These are phyloP conservation scores for Coemansia sp. DNA, from an alignment of 192 early-diverging fungal genomes.

Conservation along the genomic window DNA sequence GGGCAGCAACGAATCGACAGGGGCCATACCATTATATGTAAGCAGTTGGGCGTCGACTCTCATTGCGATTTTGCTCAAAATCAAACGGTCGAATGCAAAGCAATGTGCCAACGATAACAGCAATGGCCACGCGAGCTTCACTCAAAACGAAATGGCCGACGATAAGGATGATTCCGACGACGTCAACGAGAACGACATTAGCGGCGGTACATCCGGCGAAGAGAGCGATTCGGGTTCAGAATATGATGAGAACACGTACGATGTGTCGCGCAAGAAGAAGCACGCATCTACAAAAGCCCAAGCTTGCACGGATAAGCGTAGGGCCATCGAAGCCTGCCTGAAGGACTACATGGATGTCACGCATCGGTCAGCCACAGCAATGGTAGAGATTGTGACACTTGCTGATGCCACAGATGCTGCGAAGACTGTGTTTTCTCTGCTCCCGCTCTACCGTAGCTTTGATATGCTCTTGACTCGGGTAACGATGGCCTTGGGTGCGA, in stretches of 20 bases:
- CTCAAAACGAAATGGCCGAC: not conserved
- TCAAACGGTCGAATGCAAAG: not conserved
- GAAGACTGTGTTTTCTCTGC: conserved; percentile 52
- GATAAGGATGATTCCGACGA: not conserved
- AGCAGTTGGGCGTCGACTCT: conserved; percentile 42
- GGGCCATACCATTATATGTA: conserved; percentile 39
- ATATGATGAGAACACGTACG: not conserved
- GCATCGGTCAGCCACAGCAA: conserved; percentile 40
- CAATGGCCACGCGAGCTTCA: not conserved
- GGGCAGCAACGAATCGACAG: conserved; percentile 25
- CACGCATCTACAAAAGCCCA: not conserved
- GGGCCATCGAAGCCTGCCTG: conserved; percentile 38
- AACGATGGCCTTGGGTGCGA: conserved; percentile 61
- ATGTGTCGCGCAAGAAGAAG: not conserved
- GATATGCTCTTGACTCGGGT: conserved; percentile 69
- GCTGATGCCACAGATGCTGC: conserved; percentile 36
- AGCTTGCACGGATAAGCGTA: conserved; percentile 24
- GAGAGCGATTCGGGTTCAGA: conserved; percentile 7
- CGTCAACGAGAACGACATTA: no score
- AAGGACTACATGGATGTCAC: conserved; percentile 33
- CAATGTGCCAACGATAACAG: not conserved
- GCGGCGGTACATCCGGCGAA: not conserved
- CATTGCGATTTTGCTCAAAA: conserved; percentile 36
- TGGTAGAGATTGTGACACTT: conserved; percentile 17
- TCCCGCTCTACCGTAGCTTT: conserved; percentile 67